Percentiles rank a stretch among this genome's conserved stretches.
Conservation (phyloP, 108 stramenopile genomes). For the Stephanodiscus triporus region DNA sequence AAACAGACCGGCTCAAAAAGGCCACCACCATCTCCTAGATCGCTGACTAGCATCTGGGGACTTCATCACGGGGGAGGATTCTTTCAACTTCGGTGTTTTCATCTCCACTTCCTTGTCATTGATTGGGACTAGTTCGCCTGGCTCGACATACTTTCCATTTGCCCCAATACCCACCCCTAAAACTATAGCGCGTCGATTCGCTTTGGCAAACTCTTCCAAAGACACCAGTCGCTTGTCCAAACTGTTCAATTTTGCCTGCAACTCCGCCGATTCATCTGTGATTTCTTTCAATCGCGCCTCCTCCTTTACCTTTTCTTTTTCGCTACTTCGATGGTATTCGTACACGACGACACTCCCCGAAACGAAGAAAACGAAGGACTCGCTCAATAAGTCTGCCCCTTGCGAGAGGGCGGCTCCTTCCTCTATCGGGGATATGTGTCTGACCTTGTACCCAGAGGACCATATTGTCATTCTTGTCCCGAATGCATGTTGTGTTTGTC, state of each 20-base stretch:
- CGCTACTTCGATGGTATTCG: constrained; percentile 73
- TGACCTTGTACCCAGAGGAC: constrained; percentile 80
- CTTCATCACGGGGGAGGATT: neutral
- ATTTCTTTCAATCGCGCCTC: constrained; percentile 46
- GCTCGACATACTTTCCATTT: constrained; percentile 49
- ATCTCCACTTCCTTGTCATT: constrained; percentile 21
- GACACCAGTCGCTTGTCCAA: constrained; percentile 73
- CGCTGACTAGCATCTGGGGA: neutral
- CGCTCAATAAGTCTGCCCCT: constrained; percentile 86
- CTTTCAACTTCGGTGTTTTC: neutral
- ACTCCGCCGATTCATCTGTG: constrained; percentile 50
- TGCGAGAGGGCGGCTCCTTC: constrained; percentile 68
- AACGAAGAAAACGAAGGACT: constrained; percentile 73
- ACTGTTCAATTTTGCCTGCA: constrained; percentile 70
- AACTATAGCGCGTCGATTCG: constrained; percentile 41
- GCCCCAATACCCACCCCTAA: constrained; percentile 42
- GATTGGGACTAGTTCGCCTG: constrained; percentile 49
- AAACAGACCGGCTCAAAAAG: neutral
- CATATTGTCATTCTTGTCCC: constrained; percentile 87
- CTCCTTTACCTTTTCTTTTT: constrained; percentile 61
- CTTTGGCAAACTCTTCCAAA: constrained; percentile 66
- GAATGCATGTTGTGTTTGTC: constrained; percentile 71
- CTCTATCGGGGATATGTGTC: constrained; percentile 69
- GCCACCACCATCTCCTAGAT: constrained; percentile 11
- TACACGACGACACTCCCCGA: constrained; percentile 59